A percentile compares a stretch with the other conserved stretches of the same genome.
Evolutionary conservation across 345 rosid genomes (phyloP).

Genomic region (Theobroma cacao): DNA sequence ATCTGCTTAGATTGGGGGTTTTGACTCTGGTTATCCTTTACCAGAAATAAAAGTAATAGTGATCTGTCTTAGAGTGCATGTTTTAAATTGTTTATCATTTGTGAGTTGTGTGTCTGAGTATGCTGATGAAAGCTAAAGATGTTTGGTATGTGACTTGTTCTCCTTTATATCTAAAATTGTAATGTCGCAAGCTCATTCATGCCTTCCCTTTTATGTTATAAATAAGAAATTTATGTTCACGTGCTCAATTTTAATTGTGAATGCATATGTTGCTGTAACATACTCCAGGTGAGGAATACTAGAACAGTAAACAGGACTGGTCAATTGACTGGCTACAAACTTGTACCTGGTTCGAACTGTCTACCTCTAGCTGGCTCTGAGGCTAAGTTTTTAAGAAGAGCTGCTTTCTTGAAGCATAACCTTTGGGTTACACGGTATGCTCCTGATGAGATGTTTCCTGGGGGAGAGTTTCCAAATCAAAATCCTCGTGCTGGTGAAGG

Average conservation of each 20-base stretch:
- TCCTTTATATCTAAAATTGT: not conserved
- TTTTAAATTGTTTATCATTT: not conserved
- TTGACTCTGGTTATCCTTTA: not conserved
- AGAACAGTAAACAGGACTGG: slow-evolving; percentile 76
- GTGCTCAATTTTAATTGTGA: not conserved
- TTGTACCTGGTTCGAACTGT: slow-evolving; percentile 72
- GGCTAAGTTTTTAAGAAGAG: slow-evolving; percentile 66
- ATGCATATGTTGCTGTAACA: not conserved
- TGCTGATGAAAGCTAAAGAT: not conserved
- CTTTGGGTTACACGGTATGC: slow-evolving; percentile 71
- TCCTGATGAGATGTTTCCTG: slow-evolving; percentile 60
- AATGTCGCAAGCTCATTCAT: not conserved
- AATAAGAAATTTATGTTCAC: not conserved
- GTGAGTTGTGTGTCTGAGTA: not conserved
- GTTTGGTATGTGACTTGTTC: not conserved
- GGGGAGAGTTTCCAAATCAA: slow-evolving; percentile 78
- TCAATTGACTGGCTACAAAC: slow-evolving; percentile 67
- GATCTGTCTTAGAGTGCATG: not conserved
- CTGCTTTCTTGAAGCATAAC: slow-evolving; percentile 70
- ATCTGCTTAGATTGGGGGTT: too few species aligned
- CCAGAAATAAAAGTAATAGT: not conserved
- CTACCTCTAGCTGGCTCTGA: slow-evolving; percentile 66
- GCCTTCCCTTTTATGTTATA: not conserved
- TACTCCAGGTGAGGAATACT: slow-evolving; percentile 61
- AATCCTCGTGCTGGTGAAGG: slow-evolving; percentile 76